Conservation (phyloP, 179 eudicot species). For the Camellia oleifera region DNA sequence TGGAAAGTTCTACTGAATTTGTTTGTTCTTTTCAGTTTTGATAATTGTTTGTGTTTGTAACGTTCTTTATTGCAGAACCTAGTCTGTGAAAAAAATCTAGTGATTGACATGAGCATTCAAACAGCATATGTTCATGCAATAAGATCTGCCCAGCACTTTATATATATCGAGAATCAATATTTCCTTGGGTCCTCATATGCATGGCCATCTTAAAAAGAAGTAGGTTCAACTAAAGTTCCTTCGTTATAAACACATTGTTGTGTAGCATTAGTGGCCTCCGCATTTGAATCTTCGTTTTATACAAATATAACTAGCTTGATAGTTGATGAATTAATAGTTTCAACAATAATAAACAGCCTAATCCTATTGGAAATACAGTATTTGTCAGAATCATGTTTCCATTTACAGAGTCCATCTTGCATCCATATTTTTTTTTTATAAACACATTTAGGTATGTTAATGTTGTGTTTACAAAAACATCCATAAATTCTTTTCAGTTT, state of each 20-base stretch:
- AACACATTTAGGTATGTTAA: not conserved
- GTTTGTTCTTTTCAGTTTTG: not conserved
- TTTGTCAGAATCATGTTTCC: not conserved
- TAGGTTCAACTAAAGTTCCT: slow-evolving; percentile 43
- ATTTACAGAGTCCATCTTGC: not conserved
- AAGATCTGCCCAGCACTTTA: slow-evolving; percentile 91
- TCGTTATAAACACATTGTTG: not conserved
- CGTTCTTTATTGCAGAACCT: slow-evolving; percentile 64
- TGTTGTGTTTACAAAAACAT: not conserved
- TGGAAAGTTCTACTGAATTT: not conserved
- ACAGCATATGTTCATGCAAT: slow-evolving; percentile 94
- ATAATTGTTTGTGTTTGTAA: slow-evolving; percentile 5
- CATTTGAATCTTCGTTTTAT: not conserved
- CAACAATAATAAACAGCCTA: not conserved
- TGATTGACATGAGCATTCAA: slow-evolving; percentile 89
- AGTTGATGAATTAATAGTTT: not conserved
- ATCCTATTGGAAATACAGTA: not conserved
- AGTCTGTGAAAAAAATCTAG: slow-evolving; percentile 67
- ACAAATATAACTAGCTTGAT: not conserved
- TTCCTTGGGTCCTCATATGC: slow-evolving; percentile 95
- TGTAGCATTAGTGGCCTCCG: slow-evolving; percentile 6
- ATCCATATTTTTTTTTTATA: not conserved
- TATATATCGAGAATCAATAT: slow-evolving; percentile 92
- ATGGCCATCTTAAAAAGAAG: slow-evolving; percentile 88
- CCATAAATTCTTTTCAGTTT: not conserved